phyloP scores from a whole-genome alignment of 2,329 filamentous ascomycete species.

The Calonectria multiphialidica region DNA sequence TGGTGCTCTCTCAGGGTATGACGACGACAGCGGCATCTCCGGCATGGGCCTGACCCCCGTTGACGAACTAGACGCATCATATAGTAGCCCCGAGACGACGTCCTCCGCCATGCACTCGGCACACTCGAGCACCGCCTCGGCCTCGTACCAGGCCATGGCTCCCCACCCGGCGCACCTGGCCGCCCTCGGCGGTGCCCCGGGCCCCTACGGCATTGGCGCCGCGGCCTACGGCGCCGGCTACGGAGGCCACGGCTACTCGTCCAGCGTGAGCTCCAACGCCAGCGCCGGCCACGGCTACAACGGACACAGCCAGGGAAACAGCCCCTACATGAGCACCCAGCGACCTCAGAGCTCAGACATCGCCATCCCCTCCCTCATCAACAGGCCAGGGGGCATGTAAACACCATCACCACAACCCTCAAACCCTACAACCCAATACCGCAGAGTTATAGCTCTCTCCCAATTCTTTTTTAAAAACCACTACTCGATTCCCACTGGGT shows the following conservation, averaged over 20 bases:
- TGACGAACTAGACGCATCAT: constrained; percentile 69
- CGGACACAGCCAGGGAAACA: constrained; percentile 52
- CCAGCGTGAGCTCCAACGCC: constrained; percentile 64
- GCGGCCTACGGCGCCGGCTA: constrained; percentile 37
- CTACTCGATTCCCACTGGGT: not conserved
- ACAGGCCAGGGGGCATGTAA: constrained; percentile 55
- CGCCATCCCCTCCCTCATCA: constrained; percentile 71
- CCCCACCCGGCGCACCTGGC: constrained; percentile 38
- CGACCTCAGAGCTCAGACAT: constrained; percentile 69
- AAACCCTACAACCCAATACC: not conserved
- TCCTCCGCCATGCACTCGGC: constrained; percentile 57
- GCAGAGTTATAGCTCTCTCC: not conserved
- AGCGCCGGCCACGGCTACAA: constrained; percentile 51
- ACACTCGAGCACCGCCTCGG: constrained; percentile 45
- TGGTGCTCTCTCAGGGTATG: constrained; percentile 60
- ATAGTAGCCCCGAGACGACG: constrained; percentile 66
- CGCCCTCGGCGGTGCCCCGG: constrained; percentile 24
- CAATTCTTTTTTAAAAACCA: not conserved
- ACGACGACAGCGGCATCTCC: constrained; percentile 80
- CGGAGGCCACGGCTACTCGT: constrained; percentile 61
- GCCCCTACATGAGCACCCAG: constrained; percentile 61
- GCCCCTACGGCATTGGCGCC: constrained; percentile 39
- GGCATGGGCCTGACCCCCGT: constrained; percentile 69
- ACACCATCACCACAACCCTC: constrained; percentile 26
- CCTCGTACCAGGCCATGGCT: constrained; percentile 45